A percentile compares a stretch with the other conserved stretches of the same genome.
Conservation (phyloP, 176 grass and related monocot species). For the Chrysopogon serrulatus region DNA sequence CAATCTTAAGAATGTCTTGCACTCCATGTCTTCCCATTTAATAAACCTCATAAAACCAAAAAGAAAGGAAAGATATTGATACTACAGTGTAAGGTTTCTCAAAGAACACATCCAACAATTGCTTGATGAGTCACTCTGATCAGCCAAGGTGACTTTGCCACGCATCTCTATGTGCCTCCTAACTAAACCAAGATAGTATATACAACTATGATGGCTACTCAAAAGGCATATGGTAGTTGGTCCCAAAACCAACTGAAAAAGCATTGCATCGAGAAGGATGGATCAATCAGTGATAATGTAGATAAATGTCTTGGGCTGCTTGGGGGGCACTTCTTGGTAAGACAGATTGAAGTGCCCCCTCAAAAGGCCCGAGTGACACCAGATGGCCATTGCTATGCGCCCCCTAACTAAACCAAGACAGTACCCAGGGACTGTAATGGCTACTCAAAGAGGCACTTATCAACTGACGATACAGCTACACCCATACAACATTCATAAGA, state of each 20-base stretch:
- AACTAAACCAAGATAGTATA: slow-evolving; percentile 56
- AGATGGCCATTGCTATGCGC: slow-evolving; percentile 23
- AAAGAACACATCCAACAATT: not conserved
- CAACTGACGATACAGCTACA: not conserved
- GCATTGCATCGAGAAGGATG: not conserved
- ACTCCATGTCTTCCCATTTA: not conserved
- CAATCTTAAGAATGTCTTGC: not conserved
- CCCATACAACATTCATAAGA: not conserved
- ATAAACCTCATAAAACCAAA: not conserved
- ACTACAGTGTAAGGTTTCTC: slow-evolving; percentile 5
- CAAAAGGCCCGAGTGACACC: slow-evolving; percentile 24
- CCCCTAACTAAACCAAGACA: slow-evolving; percentile 58
- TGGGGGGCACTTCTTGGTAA: slow-evolving; percentile 2
- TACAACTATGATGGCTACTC: slow-evolving; percentile 27
- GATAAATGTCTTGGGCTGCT: not conserved
- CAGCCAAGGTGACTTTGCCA: not conserved
- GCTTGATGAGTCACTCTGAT: not conserved
- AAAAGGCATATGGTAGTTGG: slow-evolving; percentile 8
- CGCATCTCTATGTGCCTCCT: slow-evolving; percentile 25
- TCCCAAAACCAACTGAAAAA: not conserved
- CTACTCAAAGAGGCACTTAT: slow-evolving; percentile 47
- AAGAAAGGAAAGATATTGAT: not conserved
- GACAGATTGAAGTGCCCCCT: not conserved
- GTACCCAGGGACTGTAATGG: slow-evolving; percentile 18
- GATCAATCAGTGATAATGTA: not conserved